Evolutionary conservation across 495 filamentous ascomycete genomes (phyloP).

Genomic region (Xylaria bambusicola): DNA sequence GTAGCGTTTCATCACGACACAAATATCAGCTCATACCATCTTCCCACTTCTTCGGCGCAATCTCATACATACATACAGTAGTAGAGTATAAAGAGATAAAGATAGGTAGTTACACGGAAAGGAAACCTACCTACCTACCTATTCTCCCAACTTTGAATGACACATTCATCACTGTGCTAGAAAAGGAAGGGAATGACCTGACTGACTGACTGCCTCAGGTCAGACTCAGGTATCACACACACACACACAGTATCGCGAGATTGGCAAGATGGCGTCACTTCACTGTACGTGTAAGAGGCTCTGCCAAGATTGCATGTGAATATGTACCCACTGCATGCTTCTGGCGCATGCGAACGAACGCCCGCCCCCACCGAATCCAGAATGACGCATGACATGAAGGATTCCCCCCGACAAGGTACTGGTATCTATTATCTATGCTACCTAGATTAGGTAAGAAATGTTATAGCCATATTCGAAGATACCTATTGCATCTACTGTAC

Average conservation of each 20-base stretch:
- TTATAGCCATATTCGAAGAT: no score
- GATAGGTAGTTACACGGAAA: background rate
- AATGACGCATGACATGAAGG: constrained; percentile 9
- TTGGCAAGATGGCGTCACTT: constrained; percentile 11
- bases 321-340: constrained; percentile 11
- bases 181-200: no score
- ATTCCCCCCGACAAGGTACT: background rate
- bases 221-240: no score
- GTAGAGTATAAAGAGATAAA: no score
- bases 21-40: constrained; percentile 14
- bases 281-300: no score
- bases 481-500: no score
- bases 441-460: no score
- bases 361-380: background rate
- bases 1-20: constrained; percentile 12
- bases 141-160: no score
- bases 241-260: no score
- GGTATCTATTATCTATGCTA: no score
- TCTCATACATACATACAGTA: background rate
- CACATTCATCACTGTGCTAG: no score
- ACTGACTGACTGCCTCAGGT: no score
- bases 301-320: constrained; percentile 19
- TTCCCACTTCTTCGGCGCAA: background rate
- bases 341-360: background rate
- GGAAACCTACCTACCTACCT: background rate